Evolutionary conservation across 1,139 yeast genomes (phyloP).

Genomic region (Geotrichum macrosporum): DNA sequence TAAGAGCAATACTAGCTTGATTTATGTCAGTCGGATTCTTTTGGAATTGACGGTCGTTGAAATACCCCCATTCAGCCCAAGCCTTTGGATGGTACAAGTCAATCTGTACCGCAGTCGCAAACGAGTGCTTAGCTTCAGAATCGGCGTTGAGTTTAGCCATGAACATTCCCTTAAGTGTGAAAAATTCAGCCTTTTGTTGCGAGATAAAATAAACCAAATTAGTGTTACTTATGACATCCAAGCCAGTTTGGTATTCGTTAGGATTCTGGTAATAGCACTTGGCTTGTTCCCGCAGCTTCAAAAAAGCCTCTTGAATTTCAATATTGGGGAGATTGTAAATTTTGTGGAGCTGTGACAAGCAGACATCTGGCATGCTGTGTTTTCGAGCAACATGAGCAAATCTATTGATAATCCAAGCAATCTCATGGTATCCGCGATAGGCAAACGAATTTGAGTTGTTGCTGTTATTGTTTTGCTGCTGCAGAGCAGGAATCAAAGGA

Average conservation of each 20-base stretch:
- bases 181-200: conserved; percentile 96
- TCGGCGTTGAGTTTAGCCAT: conserved; percentile 81
- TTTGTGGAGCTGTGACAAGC: conserved; percentile 86
- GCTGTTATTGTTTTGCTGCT: conserved; percentile 59
- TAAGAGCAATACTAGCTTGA: conserved; percentile 88
- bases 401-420: conserved; percentile 97
- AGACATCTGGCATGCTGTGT: conserved; percentile 95
- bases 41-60: conserved; percentile 82
- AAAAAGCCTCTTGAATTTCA: conserved; percentile 96
- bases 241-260: conserved; percentile 84
- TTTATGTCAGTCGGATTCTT: conserved; percentile 79
- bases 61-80: conserved; percentile 99
- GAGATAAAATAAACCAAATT: conserved; percentile 93
- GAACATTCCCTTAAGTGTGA: conserved; percentile 96
- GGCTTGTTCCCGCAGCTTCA: conserved; percentile 93
- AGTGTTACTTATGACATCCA: conserved; percentile 95
- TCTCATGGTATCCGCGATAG: conserved; percentile 95
- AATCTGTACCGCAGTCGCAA: conserved; percentile 94
- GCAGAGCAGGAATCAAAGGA: conserved; percentile 85
- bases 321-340: conserved; percentile 95
- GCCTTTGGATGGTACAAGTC: conserved; percentile 94
- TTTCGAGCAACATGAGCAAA: conserved; percentile 98
- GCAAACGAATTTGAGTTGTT: conserved; percentile 83
- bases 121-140: conserved; percentile 96
- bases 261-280: conserved; percentile 92